Percentiles rank a stretch among this genome's conserved stretches.
These are phyloP conservation scores for Colletotrichum caudatum DNA, from an alignment of 2,329 filamentous ascomycete genomes.

Conservation along the genomic window DNA sequence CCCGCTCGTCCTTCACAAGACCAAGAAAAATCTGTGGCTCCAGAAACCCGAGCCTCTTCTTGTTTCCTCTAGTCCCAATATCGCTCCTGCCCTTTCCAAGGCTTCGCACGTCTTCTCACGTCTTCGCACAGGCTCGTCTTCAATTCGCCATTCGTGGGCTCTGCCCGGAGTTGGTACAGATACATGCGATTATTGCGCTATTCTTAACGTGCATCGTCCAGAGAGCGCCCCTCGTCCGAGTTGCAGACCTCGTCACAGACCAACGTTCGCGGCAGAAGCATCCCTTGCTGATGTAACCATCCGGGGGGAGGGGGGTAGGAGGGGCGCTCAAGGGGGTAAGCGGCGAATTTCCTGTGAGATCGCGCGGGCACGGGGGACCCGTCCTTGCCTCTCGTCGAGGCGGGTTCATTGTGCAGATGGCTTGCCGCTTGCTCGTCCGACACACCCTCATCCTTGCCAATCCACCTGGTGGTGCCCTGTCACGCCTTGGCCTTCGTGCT, in stretches of 20 bases:
- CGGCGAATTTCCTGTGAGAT: slow-evolving; percentile 43
- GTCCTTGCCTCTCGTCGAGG: slow-evolving; percentile 32
- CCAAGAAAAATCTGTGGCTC: slow-evolving; percentile 11
- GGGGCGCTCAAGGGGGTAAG: slow-evolving; percentile 26
- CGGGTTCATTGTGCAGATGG: slow-evolving; percentile 37
- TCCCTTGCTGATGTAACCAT: slow-evolving; percentile 41
- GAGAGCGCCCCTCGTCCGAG: slow-evolving; percentile 23
- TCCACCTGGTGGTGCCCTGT: slow-evolving; percentile 30
- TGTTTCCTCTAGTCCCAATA: neutral
- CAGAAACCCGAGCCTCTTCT: slow-evolving; percentile 4
- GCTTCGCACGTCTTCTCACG: slow-evolving; percentile 1
- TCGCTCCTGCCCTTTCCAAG: slow-evolving; percentile 1
- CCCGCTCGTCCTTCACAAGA: slow-evolving; percentile 14
- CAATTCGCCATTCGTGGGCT: slow-evolving; percentile 9
- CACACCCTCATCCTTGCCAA: slow-evolving; percentile 39
- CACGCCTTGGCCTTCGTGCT: slow-evolving; percentile 29
- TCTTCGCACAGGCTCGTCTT: neutral
- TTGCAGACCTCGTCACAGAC: slow-evolving; percentile 39
- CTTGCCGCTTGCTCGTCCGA: slow-evolving; percentile 37
- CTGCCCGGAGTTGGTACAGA: slow-evolving; percentile 14
- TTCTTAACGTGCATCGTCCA: slow-evolving; percentile 33
- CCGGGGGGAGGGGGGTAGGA: slow-evolving; percentile 32
- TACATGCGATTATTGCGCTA: slow-evolving; percentile 21
- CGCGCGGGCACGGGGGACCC: slow-evolving; percentile 36
- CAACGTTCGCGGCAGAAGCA: slow-evolving; percentile 36